phyloP scores from a whole-genome alignment of 352 stramenopile genomes.

The Phytopythium litorale region DNA sequence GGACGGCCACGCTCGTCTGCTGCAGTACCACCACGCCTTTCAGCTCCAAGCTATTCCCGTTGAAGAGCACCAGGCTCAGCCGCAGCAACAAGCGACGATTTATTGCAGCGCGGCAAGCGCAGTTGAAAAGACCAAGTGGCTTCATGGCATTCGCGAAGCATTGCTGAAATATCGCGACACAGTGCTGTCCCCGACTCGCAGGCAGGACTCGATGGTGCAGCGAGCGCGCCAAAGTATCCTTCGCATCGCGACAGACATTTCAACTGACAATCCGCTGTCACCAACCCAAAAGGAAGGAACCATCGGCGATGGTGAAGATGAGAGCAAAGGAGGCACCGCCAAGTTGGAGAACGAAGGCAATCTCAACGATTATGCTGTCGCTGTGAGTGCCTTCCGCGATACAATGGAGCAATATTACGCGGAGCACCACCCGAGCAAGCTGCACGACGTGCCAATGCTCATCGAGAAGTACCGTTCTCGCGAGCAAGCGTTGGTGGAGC shows the following conservation, averaged over 20 bases:
- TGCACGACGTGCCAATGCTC: conserved; percentile 53
- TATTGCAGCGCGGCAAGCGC: conserved; percentile 62
- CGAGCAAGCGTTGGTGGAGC: conserved; percentile 48
- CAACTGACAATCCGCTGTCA: background rate
- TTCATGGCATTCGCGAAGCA: conserved; percentile 48
- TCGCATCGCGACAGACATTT: conserved; percentile 8
- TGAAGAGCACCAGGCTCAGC: conserved; percentile 21
- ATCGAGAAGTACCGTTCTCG: conserved; percentile 41
- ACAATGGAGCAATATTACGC: conserved; percentile 51
- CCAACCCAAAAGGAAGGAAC: background rate
- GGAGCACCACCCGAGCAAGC: conserved; percentile 58
- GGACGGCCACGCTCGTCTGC: conserved; percentile 53
- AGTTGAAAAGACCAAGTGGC: conserved; percentile 64
- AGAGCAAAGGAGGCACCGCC: background rate
- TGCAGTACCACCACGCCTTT: conserved; percentile 75
- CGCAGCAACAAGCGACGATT: conserved; percentile 22
- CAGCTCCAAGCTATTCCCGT: conserved; percentile 43
- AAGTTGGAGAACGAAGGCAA: background rate
- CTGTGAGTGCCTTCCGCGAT: conserved; percentile 19
- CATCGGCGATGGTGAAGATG: background rate
- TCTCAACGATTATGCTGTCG: conserved; percentile 5
- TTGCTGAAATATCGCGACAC: conserved; percentile 36
- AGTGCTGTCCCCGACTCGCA: conserved; percentile 18
- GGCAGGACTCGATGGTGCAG: conserved; percentile 24
- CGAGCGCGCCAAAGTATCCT: conserved; percentile 10